Evolutionary conservation across 1,284 basidiomycete genomes (phyloP).

Genomic region (Fomes fomentarius): DNA sequence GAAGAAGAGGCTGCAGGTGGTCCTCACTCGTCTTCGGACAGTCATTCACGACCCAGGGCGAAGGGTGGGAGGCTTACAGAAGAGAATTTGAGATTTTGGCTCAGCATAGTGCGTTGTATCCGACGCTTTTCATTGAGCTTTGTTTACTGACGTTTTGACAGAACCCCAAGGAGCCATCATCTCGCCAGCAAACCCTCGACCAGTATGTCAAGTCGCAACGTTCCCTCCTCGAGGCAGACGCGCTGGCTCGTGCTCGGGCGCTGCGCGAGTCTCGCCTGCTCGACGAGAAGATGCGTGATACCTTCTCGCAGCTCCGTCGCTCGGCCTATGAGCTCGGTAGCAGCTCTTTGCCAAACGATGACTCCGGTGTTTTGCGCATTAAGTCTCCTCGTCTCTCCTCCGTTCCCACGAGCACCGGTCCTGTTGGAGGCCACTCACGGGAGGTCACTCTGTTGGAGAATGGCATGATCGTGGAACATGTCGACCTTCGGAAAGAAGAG

Average conservation of each 20-base stretch:
- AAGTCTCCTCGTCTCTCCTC: conserved; percentile 57
- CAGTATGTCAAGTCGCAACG: conserved; percentile 74
- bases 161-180: conserved; percentile 81
- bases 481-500: conserved; percentile 81
- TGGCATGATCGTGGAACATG: conserved; percentile 85
- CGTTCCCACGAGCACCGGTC: conserved; percentile 34
- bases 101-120: conserved; percentile 72
- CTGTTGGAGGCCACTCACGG: conserved; percentile 54
- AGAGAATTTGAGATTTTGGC: conserved; percentile 84
- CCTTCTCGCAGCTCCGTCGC: conserved; percentile 75
- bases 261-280: conserved; percentile 76
- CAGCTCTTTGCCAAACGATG: conserved; percentile 50
- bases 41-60: conserved; percentile 58
- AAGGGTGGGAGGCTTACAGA: conserved; percentile 77
- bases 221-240: conserved; percentile 73
- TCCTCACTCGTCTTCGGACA: conserved; percentile 41
- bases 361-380: conserved; percentile 65
- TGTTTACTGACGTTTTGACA: conserved; percentile 32
- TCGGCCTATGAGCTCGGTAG: conserved; percentile 71
- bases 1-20: conserved; percentile 67
- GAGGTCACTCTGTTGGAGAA: conserved; percentile 83
- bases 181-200: conserved; percentile 73
- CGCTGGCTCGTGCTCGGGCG: conserved; percentile 71
- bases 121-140: conserved; percentile 12
- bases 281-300: conserved; percentile 75